Base-by-base conservation (phyloP, 1,284 basidiomycete species). In the Heterobasidion irregulare region DNA sequence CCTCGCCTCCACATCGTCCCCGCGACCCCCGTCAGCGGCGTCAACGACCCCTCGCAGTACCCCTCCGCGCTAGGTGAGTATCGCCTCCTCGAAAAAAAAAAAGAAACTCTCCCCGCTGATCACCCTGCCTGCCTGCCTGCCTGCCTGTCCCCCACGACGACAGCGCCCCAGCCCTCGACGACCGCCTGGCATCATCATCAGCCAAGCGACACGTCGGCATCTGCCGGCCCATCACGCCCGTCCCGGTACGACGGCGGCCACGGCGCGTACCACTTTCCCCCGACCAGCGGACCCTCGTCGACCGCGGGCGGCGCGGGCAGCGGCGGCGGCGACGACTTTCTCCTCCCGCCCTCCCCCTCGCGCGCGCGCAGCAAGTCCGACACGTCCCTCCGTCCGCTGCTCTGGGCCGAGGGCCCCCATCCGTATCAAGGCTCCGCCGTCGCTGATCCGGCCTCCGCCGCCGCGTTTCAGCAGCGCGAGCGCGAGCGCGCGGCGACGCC, bases 1-100 rank as follows among this genome's bases (percentile, higher is more conserved):
- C 85, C 84, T 1, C 77, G 77, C 51, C 74, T 91, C 60, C 80
- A 89, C 62, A 83, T 91, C 58, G 86, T 89, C 6, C 88, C 88
- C 33, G 86, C 88, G n/a, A 91, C 88, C 1, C 89, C 88, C 8
- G 74, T 91, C 56, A 80, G 77, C 59, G 84, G 81, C 43, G 83
- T 80, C 32, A 80, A 70, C 47, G 75, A 71, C 33, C 71, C 70
- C 51, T 69, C 71, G 18, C 73, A 75, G 56, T 18, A 12, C 13
- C 47, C 12, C 47, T 12, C 15, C 47, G 47, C 19, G 13, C 19
- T 47, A 15, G 41, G 12, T 44, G 41, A 44, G 41, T 44, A n/a
- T n/a, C n/a, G 41, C 16, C 41, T 3, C 16, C 3, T 44, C 2
- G 41, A 19, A 12, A 50, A 26, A 44, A 26, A 26, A 26, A 26